These are phyloP conservation scores for Leonotis leonurus DNA, from an alignment of 257 asterid genomes.

Conservation along the genomic window DNA sequence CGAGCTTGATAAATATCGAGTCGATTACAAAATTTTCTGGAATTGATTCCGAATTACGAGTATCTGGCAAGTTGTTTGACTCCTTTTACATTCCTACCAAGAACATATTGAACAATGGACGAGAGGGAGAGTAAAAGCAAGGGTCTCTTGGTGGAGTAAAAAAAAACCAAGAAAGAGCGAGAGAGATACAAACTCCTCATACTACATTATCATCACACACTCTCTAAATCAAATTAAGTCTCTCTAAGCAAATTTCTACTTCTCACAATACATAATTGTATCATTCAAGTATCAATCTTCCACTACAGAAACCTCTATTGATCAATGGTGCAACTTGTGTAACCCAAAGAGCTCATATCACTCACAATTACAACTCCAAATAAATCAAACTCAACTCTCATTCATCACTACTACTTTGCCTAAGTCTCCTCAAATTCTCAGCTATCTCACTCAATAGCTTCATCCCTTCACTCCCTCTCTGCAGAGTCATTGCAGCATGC, in stretches of 20 bases:
- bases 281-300: too few relatives aligned
- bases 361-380: too few relatives aligned
- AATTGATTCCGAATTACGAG: too few relatives aligned
- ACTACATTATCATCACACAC: background rate
- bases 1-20: too few relatives aligned
- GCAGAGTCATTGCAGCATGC: constrained; percentile 73
- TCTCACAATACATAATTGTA: too few relatives aligned
- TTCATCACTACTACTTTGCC: constrained; percentile 15
- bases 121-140: background rate
- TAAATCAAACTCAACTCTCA: too few relatives aligned
- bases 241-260: background rate
- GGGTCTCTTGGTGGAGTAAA: background rate
- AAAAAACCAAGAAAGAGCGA: constrained; percentile 1
- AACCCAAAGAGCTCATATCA: too few relatives aligned
- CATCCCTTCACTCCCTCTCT: constrained; percentile 60
- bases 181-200: background rate
- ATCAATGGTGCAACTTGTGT: background rate
- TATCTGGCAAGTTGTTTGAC: too few relatives aligned
- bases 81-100: too few relatives aligned
- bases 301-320: constrained; percentile 2
- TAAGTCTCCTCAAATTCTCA: constrained; percentile 53
- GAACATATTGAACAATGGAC: too few relatives aligned
- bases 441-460: constrained; percentile 78
- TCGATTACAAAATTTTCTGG: too few relatives aligned
- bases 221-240: background rate